phyloP scores from a whole-genome alignment of 2,329 filamentous ascomycete genomes.

The Colletotrichum melonis region DNA sequence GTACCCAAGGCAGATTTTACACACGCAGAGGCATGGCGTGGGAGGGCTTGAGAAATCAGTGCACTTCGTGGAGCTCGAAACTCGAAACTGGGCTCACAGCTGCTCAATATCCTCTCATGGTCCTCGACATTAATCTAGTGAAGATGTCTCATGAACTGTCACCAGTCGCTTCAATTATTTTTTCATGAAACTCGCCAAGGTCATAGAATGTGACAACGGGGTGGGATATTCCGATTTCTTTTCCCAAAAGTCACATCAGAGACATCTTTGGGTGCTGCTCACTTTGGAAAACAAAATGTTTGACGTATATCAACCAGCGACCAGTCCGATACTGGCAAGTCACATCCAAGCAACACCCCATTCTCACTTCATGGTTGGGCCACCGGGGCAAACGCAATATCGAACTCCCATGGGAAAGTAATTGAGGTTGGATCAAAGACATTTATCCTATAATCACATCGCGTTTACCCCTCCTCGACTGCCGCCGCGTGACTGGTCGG shows the following conservation, averaged over 20 bases:
- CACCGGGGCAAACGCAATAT: background rate
- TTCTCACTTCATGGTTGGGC: background rate
- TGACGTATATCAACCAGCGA: too few species aligned
- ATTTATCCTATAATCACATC: slow-evolving; percentile 7
- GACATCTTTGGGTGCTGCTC: background rate
- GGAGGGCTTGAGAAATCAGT: too few species aligned
- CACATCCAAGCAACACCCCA: background rate
- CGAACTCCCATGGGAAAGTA: background rate
- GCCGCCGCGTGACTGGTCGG: background rate
- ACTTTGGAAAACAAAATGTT: too few species aligned
- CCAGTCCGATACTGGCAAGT: slow-evolving; percentile 18
- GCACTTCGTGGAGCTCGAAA: too few species aligned
- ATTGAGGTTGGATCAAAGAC: slow-evolving; percentile 22
- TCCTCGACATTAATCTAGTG: too few species aligned
- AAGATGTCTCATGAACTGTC: too few species aligned
- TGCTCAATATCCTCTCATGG: too few species aligned
- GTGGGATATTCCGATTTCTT: background rate
- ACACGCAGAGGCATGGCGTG: too few species aligned
- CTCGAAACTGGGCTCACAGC: too few species aligned
- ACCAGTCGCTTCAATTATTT: background rate
- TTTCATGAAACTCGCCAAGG: background rate
- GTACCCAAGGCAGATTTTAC: too few species aligned
- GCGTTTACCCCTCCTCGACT: slow-evolving; percentile 14
- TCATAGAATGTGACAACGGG: background rate
- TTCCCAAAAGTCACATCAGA: background rate